These are phyloP conservation scores for Dendrostoma leiphaemia DNA, from an alignment of 2,329 filamentous ascomycete genomes.

Conservation along the genomic window DNA sequence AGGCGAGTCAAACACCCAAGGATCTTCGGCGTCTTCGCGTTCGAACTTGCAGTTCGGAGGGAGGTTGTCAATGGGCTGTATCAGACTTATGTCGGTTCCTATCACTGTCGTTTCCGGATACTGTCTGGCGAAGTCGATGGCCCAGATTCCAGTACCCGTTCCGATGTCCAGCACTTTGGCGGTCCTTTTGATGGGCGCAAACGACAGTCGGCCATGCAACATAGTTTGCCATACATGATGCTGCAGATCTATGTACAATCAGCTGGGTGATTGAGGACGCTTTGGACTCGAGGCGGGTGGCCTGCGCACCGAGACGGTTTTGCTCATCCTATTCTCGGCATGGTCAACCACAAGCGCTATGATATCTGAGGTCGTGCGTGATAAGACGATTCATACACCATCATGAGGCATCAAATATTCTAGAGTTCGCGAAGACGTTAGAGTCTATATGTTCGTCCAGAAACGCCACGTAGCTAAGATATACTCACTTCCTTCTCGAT, in stretches of 20 bases:
- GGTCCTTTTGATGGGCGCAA: slow-evolving; percentile 1
- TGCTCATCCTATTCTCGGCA: not conserved
- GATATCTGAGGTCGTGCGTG: not conserved
- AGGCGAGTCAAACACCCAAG: not conserved
- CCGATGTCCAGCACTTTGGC: slow-evolving; percentile 11
- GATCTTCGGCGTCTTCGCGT: slow-evolving; percentile 9
- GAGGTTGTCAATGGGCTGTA: slow-evolving; percentile 11
- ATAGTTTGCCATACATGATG: slow-evolving; percentile 9
- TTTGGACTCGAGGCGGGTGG: not conserved
- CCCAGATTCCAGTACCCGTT: slow-evolving; percentile 16
- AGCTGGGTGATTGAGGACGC: not conserved
- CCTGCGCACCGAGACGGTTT: slow-evolving; percentile 3
- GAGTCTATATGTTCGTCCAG: not conserved
- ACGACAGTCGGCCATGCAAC: slow-evolving; percentile 4
- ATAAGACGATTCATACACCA: not conserved
- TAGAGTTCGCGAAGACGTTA: not conserved
- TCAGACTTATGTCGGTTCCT: slow-evolving; percentile 17
- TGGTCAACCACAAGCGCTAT: not conserved
- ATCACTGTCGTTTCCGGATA: slow-evolving; percentile 12
- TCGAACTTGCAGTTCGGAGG: slow-evolving; percentile 6
- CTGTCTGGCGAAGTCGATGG: slow-evolving; percentile 11
- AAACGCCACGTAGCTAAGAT: not conserved
- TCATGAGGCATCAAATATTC: slow-evolving; percentile 5
- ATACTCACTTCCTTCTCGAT: slow-evolving; percentile 4
- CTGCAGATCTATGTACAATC: slow-evolving; percentile 7